These are phyloP conservation scores for Krasilnikovozyma curviuscula DNA, from an alignment of 768 basidiomycete species.

Conservation along the genomic window DNA sequence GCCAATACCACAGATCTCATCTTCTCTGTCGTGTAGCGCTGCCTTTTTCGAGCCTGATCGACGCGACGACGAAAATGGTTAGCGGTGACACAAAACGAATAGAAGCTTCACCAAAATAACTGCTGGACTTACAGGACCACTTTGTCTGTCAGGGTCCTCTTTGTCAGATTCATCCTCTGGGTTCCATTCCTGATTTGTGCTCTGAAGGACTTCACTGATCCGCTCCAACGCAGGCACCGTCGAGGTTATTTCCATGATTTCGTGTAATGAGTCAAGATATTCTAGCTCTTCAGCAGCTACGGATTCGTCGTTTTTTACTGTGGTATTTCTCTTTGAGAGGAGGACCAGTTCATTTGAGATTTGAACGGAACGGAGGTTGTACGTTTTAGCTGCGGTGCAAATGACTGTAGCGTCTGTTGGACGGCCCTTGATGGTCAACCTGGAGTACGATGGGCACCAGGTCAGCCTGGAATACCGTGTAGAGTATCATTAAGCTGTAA, in stretches of 20 bases:
- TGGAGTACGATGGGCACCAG: slow-evolving; percentile 19
- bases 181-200: slow-evolving; percentile 49
- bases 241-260: slow-evolving; percentile 64
- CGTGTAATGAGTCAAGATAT: slow-evolving; percentile 60
- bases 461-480: not conserved
- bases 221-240: slow-evolving; percentile 56
- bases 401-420: slow-evolving; percentile 70
- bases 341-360: slow-evolving; percentile 76
- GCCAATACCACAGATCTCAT: slow-evolving; percentile 54
- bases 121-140: slow-evolving; percentile 12
- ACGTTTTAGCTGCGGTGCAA: slow-evolving; percentile 66
- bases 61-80: not conserved
- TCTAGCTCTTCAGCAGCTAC: slow-evolving; percentile 29
- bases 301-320: not conserved
- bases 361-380: slow-evolving; percentile 59
- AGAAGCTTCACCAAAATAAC: not conserved
- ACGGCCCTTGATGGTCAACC: slow-evolving; percentile 62
- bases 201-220: slow-evolving; percentile 41
- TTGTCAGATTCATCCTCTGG: slow-evolving; percentile 28
- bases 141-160: slow-evolving; percentile 14
- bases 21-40: slow-evolving; percentile 39
- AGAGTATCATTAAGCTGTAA: not conserved
- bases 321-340: slow-evolving; percentile 22
- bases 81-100: not conserved
- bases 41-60: slow-evolving; percentile 18